Evolutionary conservation across 2,329 filamentous ascomycete genomes (phyloP).

Genomic region (Acarospora socialis): DNA sequence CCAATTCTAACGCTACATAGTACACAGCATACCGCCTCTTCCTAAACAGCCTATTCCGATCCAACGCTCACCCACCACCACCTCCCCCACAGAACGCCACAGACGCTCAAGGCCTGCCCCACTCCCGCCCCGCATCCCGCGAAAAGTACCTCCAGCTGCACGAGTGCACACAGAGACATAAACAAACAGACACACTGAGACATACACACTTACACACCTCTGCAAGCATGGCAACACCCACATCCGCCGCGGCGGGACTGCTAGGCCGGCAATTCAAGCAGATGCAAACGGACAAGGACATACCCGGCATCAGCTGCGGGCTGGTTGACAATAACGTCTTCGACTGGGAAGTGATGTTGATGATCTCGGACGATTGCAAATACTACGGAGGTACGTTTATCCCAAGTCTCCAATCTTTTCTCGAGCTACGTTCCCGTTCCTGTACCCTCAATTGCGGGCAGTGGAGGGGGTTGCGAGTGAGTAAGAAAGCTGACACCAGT

Average conservation of each 20-base stretch:
- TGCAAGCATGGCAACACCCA: constrained; percentile 23
- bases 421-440: neutral
- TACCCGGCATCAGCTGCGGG: constrained; percentile 87
- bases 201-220: neutral
- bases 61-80: no score
- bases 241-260: constrained; percentile 52
- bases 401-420: neutral
- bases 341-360: constrained; percentile 97
- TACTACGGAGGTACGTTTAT: constrained; percentile 66
- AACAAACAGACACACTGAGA: no score
- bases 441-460: neutral
- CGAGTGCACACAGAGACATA: no score
- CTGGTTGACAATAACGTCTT: constrained; percentile 78
- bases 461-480: neutral
- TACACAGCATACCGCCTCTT: no score
- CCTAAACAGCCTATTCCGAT: no score
- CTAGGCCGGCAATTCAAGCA: constrained; percentile 79
- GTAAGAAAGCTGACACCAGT: neutral
- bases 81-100: no score
- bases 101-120: no score
- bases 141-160: no score
- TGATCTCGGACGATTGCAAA: constrained; percentile 91
- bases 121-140: no score
- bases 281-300: constrained; percentile 82
- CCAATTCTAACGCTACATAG: no score